A percentile compares a stretch with the other conserved stretches of the same genome.
These are phyloP conservation scores for Globisporangium polare DNA, from an alignment of 352 stramenopile genomes.

Conservation along the genomic window DNA sequence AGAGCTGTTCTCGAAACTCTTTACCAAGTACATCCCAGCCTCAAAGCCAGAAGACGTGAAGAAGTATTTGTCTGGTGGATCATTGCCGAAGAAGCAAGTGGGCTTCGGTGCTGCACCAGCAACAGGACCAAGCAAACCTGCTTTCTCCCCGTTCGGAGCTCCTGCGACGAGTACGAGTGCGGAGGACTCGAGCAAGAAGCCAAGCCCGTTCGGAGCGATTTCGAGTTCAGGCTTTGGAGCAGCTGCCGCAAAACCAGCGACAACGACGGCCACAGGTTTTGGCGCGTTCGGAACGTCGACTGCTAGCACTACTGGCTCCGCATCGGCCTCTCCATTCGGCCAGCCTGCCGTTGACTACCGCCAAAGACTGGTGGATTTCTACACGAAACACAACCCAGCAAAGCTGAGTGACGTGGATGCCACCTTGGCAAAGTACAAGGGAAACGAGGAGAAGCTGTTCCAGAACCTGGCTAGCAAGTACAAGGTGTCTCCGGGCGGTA, in stretches of 20 bases:
- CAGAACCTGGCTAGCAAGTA: conserved; percentile 72
- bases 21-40: conserved; percentile 52
- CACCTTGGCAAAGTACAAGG: conserved; percentile 89
- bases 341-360: conserved; percentile 46
- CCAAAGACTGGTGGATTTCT: conserved; percentile 85
- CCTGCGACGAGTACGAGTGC: conserved; percentile 8
- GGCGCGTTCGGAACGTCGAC: conserved; percentile 7
- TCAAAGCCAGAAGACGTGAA: conserved; percentile 56
- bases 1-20: conserved; percentile 54
- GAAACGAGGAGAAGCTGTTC: conserved; percentile 78
- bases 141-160: conserved; percentile 19
- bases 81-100: conserved; percentile 32
- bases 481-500: conserved; percentile 26
- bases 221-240: conserved; percentile 8
- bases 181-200: conserved; percentile 5
- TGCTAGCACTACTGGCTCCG: conserved; percentile 15
- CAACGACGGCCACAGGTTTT: conserved; percentile 7
- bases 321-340: conserved; percentile 32
- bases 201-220: conserved; percentile 28
- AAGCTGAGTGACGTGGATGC: conserved; percentile 86
- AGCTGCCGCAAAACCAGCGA: conserved; percentile 7
- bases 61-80: conserved; percentile 53
- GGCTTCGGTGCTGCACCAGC: conserved; percentile 14
- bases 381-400: conserved; percentile 88
- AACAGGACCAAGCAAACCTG: conserved; percentile 1